Conservation (phyloP, 495 filamentous ascomycete species). For the Articulospora tetracladia region DNA sequence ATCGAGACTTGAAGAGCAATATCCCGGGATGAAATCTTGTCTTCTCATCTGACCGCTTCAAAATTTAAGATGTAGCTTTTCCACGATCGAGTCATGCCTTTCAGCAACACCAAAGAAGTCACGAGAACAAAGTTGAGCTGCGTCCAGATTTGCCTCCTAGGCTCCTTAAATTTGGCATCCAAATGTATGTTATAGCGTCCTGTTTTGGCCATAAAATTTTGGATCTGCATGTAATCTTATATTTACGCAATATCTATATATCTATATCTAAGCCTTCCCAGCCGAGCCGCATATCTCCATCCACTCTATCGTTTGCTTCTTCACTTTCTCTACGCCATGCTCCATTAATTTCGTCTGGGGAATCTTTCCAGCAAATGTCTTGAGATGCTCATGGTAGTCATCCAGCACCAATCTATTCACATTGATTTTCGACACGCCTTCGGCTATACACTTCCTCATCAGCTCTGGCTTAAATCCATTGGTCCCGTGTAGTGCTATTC, state of each 20-base stretch:
- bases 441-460: conserved; percentile 5
- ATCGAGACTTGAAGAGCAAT: too few species aligned
- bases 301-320: conserved; percentile 4
- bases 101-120: too few species aligned
- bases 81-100: too few species aligned
- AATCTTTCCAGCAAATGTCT: conserved; percentile 4
- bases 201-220: too few species aligned
- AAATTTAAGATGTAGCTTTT: too few species aligned
- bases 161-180: too few species aligned
- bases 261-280: conserved; percentile 1
- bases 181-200: too few species aligned
- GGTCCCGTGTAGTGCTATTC: conserved; percentile 7
- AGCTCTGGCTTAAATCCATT: conserved; percentile 10
- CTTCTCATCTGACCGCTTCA: too few species aligned
- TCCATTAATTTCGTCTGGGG: conserved; percentile 12
- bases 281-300: conserved; percentile 14
- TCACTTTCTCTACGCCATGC: conserved; percentile 4
- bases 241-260: not conserved
- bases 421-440: conserved; percentile 8
- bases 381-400: conserved; percentile 1
- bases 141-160: too few species aligned
- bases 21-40: too few species aligned
- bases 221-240: too few species aligned
- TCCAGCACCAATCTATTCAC: conserved; percentile 10
- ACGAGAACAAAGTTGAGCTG: too few species aligned